Evolutionary conservation across 2,329 filamentous ascomycete species (phyloP).

Genomic region (Diplocarpon rosae): DNA sequence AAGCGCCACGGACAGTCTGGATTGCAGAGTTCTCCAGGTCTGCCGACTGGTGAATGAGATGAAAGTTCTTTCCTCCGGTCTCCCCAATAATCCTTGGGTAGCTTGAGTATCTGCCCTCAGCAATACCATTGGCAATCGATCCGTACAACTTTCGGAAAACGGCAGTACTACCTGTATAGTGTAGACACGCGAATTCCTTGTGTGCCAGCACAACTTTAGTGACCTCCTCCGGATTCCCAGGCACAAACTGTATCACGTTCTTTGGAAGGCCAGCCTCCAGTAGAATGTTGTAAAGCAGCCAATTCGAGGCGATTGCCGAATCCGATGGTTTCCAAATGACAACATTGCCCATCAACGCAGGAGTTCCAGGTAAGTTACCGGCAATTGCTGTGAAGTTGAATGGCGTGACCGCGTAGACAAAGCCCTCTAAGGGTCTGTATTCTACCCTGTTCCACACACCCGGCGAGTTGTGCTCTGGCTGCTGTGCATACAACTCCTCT

Average conservation of each 20-base stretch:
- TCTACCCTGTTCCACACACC: constrained; percentile 90
- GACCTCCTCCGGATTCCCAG: constrained; percentile 75
- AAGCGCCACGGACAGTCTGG: constrained; percentile 76
- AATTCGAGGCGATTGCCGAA: constrained; percentile 79
- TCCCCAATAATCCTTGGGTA: constrained; percentile 87
- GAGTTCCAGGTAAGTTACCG: constrained; percentile 72
- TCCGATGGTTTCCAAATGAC: constrained; percentile 97
- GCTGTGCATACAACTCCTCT: constrained; percentile 78
- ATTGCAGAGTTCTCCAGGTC: constrained; percentile 69
- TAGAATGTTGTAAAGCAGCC: constrained; percentile 81
- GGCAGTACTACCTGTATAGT: constrained; percentile 87
- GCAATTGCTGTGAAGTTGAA: constrained; percentile 98
- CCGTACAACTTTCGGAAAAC: constrained; percentile 87
- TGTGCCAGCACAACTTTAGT: constrained; percentile 68
- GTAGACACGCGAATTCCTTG: constrained; percentile 75
- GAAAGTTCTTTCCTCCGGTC: constrained; percentile 92
- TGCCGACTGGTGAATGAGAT: constrained; percentile 67
- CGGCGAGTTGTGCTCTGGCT: constrained; percentile 71
- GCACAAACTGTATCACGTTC: constrained; percentile 88
- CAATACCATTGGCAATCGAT: constrained; percentile 70
- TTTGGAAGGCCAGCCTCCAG: constrained; percentile 82
- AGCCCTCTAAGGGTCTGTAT: constrained; percentile 82
- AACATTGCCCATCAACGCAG: constrained; percentile 85
- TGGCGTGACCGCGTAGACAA: constrained; percentile 86
- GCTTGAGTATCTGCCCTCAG: constrained; percentile 68